Base-by-base conservation (phyloP, 345 rosid species). In the Salix dunnii region DNA sequence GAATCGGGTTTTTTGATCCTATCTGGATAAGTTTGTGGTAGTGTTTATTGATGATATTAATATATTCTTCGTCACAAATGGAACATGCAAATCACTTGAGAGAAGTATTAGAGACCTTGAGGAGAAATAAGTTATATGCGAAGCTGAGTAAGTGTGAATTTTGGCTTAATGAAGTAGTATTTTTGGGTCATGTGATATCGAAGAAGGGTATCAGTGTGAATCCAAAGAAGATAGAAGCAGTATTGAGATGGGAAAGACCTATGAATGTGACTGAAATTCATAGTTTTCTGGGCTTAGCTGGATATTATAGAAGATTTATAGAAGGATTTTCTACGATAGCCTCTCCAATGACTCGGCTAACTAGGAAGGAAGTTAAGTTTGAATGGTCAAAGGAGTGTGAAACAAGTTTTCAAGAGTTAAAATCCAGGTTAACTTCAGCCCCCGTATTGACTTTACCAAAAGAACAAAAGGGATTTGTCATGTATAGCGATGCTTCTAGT, bases 91-190 rank as follows among this genome's bases (percentile, higher is more conserved):
- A 49, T 7, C 65, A 72, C n/a, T 30, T 72, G 27, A 9, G 66
- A 18, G 30, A 33, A 3, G 65, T 53, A 9, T 13, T 53, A 2
- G 25, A 72, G 18, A 30, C 17, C 14, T 23, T n/a, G 17, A 53
- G 42, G 36, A 25, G 33, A 63, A 27, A 63, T 28, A 7, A 63
- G 11, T 16, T 63, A 0, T 63, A 63, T 28, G 67, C 36, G 17
- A 72, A 72, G 21, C 30, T 72, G 6, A 25, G 6, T 1, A 72
- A 72, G 36, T 72, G 42, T 53, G 65, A 72, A 16, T 72, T 72
- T 12, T 72, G 17, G 75, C 43, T 72, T 2, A 27, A 63, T 0
- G n/a, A n/a, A n/a, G 17, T 28, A 2, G 67, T 11, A 25, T 63
- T 70, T 16, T 14, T 70, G 0, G 61, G 58, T 13, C 36, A 70